phyloP scores from a whole-genome alignment of 345 rosid species.

The Ceriops tagal region DNA sequence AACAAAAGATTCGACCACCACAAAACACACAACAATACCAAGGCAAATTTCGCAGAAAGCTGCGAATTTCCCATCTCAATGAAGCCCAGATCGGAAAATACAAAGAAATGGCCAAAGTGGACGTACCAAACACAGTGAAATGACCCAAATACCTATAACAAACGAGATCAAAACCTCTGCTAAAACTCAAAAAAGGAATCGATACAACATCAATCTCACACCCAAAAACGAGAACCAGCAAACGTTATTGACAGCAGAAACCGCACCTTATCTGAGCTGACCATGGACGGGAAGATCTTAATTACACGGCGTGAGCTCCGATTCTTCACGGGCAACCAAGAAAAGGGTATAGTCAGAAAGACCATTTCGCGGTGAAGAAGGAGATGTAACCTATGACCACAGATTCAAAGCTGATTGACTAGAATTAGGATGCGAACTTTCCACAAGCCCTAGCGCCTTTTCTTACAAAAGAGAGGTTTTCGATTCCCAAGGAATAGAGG shows the following conservation, averaged over 20 bases:
- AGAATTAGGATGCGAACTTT: conserved; percentile 57
- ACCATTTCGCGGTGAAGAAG: conserved; percentile 26
- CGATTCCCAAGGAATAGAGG: conserved; percentile 37
- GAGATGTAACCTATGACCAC: not conserved
- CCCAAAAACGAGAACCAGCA: not conserved
- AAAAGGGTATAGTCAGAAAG: conserved; percentile 35
- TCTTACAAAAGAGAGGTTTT: conserved; percentile 21
- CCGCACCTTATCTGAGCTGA: conserved; percentile 24
- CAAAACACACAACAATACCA: conserved; percentile 21
- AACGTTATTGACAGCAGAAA: conserved; percentile 16
- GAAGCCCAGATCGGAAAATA: conserved; percentile 36
- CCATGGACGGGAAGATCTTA: conserved; percentile 18
- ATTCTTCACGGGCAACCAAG: conserved; percentile 42
- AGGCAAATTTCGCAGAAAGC: conserved; percentile 36
- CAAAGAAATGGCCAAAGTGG: conserved; percentile 28
- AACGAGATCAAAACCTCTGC: conserved; percentile 25
- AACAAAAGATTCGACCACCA: conserved; percentile 11
- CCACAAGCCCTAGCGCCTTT: conserved; percentile 45
- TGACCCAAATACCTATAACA: conserved; percentile 35
- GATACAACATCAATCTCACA: conserved; percentile 17
- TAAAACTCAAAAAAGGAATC: conserved; percentile 12
- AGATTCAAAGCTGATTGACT: conserved; percentile 38
- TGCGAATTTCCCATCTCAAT: conserved; percentile 32
- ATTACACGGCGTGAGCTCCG: conserved; percentile 19
- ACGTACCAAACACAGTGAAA: conserved; percentile 60